These are phyloP conservation scores for Coemansia sp. DNA, from an alignment of 192 early-diverging fungal genomes.

Conservation along the genomic window DNA sequence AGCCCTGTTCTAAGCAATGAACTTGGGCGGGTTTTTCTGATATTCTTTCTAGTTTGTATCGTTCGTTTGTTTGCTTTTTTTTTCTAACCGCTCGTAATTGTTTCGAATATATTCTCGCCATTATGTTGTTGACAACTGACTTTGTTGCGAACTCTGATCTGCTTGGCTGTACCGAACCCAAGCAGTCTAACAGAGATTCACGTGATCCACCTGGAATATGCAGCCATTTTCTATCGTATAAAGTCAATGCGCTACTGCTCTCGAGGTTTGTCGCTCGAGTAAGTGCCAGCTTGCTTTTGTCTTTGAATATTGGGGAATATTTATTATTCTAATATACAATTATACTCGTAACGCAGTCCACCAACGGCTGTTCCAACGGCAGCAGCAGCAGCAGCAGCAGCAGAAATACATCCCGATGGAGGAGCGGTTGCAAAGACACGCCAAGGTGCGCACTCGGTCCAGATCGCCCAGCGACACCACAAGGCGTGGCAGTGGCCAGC, in stretches of 20 bases:
- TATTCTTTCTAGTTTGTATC: background rate
- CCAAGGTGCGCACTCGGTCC: background rate
- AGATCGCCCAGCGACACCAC: conserved; percentile 7
- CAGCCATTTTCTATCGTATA: no score
- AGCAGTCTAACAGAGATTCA: no score
- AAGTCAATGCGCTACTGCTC: no score
- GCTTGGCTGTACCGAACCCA: background rate
- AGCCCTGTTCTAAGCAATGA: conserved; percentile 32
- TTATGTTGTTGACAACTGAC: background rate
- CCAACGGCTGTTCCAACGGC: no score
- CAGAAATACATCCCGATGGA: background rate
- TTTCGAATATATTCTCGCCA: background rate
- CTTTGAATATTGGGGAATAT: no score
- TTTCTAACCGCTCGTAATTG: background rate
- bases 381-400: no score
- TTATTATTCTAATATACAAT: no score
- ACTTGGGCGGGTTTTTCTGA: background rate
- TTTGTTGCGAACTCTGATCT: no score
- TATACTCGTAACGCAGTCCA: no score
- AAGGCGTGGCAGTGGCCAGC: background rate
- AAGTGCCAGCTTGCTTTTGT: no score
- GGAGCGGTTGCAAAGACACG: background rate
- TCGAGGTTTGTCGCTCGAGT: no score
- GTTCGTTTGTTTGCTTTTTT: background rate
- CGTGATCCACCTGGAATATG: no score